Evolutionary conservation across 2,329 filamentous ascomycete genomes (phyloP).

Genomic region (Colletotrichum graminicola): DNA sequence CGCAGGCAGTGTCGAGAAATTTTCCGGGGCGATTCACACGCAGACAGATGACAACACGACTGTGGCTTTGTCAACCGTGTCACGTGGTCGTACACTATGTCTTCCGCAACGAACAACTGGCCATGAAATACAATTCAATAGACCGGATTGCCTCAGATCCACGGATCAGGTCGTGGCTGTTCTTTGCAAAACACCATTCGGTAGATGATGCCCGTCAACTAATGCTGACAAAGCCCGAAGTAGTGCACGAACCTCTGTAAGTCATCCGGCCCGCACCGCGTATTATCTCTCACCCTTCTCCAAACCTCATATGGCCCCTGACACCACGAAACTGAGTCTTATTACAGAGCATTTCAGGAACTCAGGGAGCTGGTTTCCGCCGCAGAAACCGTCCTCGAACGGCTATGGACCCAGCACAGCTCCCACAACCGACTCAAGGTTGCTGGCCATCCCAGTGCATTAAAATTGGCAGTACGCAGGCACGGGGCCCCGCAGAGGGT

Average conservation of each 20-base stretch:
- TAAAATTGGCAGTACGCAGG: neutral
- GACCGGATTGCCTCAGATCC: neutral
- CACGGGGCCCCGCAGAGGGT: neutral
- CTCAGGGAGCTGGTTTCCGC: neutral
- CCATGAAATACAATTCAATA: neutral
- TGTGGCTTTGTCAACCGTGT: neutral
- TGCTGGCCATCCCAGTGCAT: neutral
- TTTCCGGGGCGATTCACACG: neutral
- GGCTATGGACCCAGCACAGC: neutral
- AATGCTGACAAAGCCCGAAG: neutral
- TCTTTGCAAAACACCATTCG: neutral
- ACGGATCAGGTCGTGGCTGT: neutral
- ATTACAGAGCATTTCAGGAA: neutral
- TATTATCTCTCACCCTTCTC: neutral
- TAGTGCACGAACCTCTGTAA: neutral
- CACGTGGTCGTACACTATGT: neutral
- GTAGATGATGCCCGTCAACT: neutral
- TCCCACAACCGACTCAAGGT: no score
- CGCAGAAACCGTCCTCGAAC: neutral
- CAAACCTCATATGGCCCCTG: neutral
- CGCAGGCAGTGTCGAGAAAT: neutral
- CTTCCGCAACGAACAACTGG: neutral
- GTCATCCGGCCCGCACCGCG: neutral
- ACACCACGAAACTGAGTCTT: neutral
- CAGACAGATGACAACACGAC: neutral